Base-by-base conservation (phyloP, 2,329 filamentous ascomycete species). In the Talaromyces verruculosus region DNA sequence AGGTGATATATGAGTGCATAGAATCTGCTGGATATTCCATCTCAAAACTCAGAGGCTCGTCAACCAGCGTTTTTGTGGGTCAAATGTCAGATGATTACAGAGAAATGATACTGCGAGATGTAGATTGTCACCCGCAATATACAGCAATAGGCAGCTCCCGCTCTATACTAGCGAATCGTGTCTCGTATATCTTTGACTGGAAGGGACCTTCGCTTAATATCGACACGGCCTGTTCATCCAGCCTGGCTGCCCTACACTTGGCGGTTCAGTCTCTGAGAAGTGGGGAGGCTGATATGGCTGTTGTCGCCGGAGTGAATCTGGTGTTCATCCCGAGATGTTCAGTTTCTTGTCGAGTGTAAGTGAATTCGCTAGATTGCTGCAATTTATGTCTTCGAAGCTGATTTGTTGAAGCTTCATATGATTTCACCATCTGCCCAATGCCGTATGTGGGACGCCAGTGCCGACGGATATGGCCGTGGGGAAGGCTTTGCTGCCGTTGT, bases 391-490 rank as follows among this genome's bases (percentile, higher is more conserved):
- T 1, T 28, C 5, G 11, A 28, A n/a, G 47, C 47, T 51, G 47
- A 51, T 17, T 28, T 1, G 8, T 17, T 28, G 47, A 77, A 76
- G 22, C 65, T 74, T 19, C 69, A 81, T 70, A 73, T 86, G 58
- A 80, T 88, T 17, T 85, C 84, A 0, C 80, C 85, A 35, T 79
- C 80, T 0, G 84, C 84, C 1, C 79, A 82, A 45, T 86, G 82
- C 13, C 82, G 80, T 60, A 84, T 80, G 76, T 83, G 78, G 75
- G 80, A 82, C 68, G 74, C 71, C 2, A 72, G 71, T 1, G 85
- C 82, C 0, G 74, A 85, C 68, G 85, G 84, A 7, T 85, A 79
- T 72, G 83, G 77, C 33, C 79, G 84, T 0, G 84, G 83, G 11
- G 86, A 88, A 61, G 85, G 84, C 0, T 73, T 85, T 11, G 80